phyloP scores from a whole-genome alignment of 208 protist genomes.

The Jaenimonas drosophilae region DNA sequence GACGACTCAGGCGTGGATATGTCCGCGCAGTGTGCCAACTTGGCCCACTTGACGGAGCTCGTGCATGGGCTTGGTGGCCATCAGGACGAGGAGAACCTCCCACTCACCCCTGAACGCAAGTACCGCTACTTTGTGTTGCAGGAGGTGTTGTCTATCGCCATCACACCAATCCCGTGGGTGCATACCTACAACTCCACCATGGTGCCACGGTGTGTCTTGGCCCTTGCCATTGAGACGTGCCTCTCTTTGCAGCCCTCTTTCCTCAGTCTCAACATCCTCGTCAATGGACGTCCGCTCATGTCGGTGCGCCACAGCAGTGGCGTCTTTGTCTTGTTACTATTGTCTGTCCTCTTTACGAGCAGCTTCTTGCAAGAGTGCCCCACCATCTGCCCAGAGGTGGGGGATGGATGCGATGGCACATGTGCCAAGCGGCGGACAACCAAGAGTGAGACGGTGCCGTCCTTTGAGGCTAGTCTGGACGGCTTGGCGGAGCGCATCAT shows the following conservation, averaged over 20 bases:
- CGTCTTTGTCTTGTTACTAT: constrained; percentile 30
- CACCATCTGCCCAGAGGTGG: constrained; percentile 6
- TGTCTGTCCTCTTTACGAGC: constrained; percentile 33
- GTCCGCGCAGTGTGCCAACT: constrained; percentile 20
- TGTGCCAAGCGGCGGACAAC: constrained; percentile 8
- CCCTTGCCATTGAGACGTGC: constrained; percentile 47
- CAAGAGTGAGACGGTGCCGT: constrained; percentile 18
- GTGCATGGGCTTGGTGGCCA: constrained; percentile 9
- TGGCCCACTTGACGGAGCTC: constrained; percentile 19
- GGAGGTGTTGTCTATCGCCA: constrained; percentile 38
- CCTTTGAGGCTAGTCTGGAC: too few relatives aligned
- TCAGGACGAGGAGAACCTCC: not conserved
- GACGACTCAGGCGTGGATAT: constrained; percentile 16
- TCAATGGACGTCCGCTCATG: constrained; percentile 36
- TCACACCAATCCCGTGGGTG: constrained; percentile 49
- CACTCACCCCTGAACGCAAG: constrained; percentile 41
- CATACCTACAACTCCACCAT: constrained; percentile 18
- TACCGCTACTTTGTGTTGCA: constrained; percentile 70
- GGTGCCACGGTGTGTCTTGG: constrained; percentile 26
- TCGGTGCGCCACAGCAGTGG: constrained; percentile 11
- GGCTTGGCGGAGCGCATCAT: too few relatives aligned
- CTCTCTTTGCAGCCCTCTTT: constrained; percentile 42
- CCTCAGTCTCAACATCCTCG: constrained; percentile 33
- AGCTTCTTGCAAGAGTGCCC: constrained; percentile 24
- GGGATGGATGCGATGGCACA: not conserved